Conservation (phyloP, 1,139 yeast species). For the Candida gigantensis region DNA sequence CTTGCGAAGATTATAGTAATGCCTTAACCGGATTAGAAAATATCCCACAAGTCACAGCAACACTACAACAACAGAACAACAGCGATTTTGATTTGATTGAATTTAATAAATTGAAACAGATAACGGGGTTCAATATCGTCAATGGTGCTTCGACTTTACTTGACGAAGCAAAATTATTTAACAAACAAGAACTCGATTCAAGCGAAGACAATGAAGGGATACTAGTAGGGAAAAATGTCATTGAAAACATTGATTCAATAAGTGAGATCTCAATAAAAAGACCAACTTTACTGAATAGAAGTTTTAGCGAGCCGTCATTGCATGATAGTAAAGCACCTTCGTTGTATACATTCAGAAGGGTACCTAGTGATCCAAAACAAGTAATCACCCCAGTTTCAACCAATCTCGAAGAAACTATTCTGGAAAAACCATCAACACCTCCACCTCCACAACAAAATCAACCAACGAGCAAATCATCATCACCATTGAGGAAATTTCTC, state of each 20-base stretch:
- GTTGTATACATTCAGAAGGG: slow-evolving; percentile 9
- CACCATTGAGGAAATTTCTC: slow-evolving; percentile 37
- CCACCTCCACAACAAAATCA: slow-evolving; percentile 1
- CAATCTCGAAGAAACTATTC: background rate
- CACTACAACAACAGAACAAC: too few relatives aligned
- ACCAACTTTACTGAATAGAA: slow-evolving; percentile 25
- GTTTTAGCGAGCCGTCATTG: slow-evolving; percentile 45
- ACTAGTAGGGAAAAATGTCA: slow-evolving; percentile 19
- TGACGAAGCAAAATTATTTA: slow-evolving; percentile 11
- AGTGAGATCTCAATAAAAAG: slow-evolving; percentile 22
- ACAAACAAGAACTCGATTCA: too few relatives aligned
- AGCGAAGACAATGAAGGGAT: slow-evolving; percentile 10
- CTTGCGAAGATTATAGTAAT: slow-evolving; percentile 19
- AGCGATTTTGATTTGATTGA: slow-evolving; percentile 9
- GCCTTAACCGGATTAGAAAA: slow-evolving; percentile 32
- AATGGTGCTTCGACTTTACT: slow-evolving; percentile 18
- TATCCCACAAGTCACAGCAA: too few relatives aligned
- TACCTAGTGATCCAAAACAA: slow-evolving; percentile 5
- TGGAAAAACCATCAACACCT: slow-evolving; percentile 4
- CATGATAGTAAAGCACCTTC: slow-evolving; percentile 25
- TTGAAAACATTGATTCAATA: slow-evolving; percentile 30
- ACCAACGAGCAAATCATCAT: slow-evolving; percentile 18
- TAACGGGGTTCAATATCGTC: slow-evolving; percentile 11
- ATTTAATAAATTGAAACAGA: slow-evolving; percentile 8
- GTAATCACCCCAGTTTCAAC: background rate